Evolutionary conservation across 2,329 filamentous ascomycete species (phyloP), one percentile per base, ranked within the genome.

Genomic region (Aspergillus jensenii): DNA sequence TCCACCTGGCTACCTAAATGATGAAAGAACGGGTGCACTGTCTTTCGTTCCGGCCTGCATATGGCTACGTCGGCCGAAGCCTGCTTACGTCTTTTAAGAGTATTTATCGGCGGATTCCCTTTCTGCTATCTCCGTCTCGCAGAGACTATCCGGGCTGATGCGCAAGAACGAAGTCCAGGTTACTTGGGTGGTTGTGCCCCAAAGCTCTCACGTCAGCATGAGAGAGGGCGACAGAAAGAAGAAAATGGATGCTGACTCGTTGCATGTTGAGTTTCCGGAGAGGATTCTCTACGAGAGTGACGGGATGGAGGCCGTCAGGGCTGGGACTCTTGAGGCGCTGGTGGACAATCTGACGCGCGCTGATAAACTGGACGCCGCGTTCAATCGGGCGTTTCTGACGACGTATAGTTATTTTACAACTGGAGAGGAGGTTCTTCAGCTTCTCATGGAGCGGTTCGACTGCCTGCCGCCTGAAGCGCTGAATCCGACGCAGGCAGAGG

Each of bases 371-470:
- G 93, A 97, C 66, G 90, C 91, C 1, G 90, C 83, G 58, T 97
- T 97, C 79, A 97, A 96, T 77, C 93, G 93, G 67, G 96, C 92
- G 1, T 97, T 98, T 79, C 84, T 98, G 12, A 84, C 96, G 21
- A 97, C 93, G 0, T 97, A 97, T 73, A 84, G 89, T 58, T 97
- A 93, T 0, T 97, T 97, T 69, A 96, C 92, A 0, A 86, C 87
- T 1, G 92, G 92, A 0, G 81, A 87, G 6, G 92, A 96, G 73
- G 81, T 98, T 0, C 96, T 97, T 68, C 90, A 96, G 72, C 83
- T 95, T 67, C 80, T 98, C 6, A 90, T 96, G 11, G 89, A 90
- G 72, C 84, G 93, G 50, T 97, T n/a, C 3, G 39, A 52, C 3
- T 52, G 23, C 8, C 23, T n/a, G n/a, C 39, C 23, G 1, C 39